A percentile compares a stretch with the other conserved stretches of the same genome.
Evolutionary conservation across 371 early-diverging fungal genomes (phyloP).

Genomic region (Actinomortierella wolfii): DNA sequence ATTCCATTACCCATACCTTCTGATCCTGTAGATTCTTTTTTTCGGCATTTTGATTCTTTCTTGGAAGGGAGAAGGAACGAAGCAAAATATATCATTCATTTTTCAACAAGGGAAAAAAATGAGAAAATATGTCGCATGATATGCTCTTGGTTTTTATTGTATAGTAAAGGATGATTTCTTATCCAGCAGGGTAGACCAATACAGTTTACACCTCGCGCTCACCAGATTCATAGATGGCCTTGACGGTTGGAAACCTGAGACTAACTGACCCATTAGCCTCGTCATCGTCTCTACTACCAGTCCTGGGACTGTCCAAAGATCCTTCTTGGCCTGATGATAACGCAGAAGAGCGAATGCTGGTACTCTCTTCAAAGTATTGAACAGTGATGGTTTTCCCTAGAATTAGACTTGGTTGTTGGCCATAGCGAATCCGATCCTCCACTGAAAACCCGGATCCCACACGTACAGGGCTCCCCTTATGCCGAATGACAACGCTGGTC

Average conservation of each 20-base stretch:
- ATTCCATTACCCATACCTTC: background rate
- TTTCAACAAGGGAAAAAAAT: background rate
- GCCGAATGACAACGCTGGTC: constrained; percentile 54
- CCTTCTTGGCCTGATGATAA: too few relatives aligned
- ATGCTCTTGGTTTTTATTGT: background rate
- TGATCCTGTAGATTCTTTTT: background rate
- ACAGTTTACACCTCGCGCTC: constrained; percentile 22
- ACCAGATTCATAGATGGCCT: constrained; percentile 56
- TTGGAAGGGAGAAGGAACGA: background rate
- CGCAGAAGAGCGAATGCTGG: too few relatives aligned
- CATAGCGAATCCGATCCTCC: constrained; percentile 51
- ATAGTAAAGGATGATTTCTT: too few relatives aligned
- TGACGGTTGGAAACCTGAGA: constrained; percentile 62
- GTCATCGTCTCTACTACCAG: too few relatives aligned
- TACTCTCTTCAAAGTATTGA: constrained; percentile 59
- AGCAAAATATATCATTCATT: background rate
- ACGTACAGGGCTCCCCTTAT: constrained; percentile 56
- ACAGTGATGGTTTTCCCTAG: constrained; percentile 62
- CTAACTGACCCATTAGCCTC: too few relatives aligned
- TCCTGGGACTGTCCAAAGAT: too few relatives aligned
- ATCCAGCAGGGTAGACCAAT: too few relatives aligned
- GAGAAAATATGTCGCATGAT: background rate
- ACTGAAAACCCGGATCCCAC: constrained; percentile 64
- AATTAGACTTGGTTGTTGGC: constrained; percentile 49
- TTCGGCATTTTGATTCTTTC: background rate